Conservation (phyloP, 73 alveolate genomes). For the Uronychia binucleata region DNA sequence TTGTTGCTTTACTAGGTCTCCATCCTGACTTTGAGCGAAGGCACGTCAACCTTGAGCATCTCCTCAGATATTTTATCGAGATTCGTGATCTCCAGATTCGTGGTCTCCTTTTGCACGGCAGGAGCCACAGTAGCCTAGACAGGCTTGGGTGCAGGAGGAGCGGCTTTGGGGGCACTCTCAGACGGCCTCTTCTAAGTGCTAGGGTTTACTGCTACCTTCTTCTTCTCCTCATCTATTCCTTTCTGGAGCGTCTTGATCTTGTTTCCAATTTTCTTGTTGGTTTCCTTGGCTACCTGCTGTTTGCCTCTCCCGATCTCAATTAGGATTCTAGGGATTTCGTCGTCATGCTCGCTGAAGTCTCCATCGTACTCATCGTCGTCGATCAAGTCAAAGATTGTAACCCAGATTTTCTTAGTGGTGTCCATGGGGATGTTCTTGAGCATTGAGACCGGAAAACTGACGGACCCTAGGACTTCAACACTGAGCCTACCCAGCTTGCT, state of each 20-base stretch:
- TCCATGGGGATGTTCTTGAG: too few species aligned
- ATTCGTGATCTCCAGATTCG: background rate
- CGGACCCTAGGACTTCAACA: too few species aligned
- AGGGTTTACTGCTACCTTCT: background rate
- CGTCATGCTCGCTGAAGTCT: constrained; percentile 64
- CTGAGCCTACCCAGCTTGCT: constrained; percentile 27
- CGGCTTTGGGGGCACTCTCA: background rate
- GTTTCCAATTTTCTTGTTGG: background rate
- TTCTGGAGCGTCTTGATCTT: background rate
- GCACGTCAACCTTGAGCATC: too few species aligned
- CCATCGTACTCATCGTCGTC: constrained; percentile 74
- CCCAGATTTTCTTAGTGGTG: constrained; percentile 44
- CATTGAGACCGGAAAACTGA: too few species aligned
- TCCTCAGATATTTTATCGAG: too few species aligned
- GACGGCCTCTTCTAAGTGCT: background rate
- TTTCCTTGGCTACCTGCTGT: too few species aligned
- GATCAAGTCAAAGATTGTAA: constrained; percentile 55
- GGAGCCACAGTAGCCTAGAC: background rate
- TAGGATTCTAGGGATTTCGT: constrained; percentile 53
- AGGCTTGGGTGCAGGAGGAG: background rate
- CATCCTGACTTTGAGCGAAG: too few species aligned
- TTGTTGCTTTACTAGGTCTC: too few species aligned
- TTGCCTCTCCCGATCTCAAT: constrained; percentile 23
- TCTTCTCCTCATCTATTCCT: background rate
- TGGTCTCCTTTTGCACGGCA: background rate